A percentile compares a stretch with the other conserved stretches of the same genome.
Evolutionary conservation across 2,329 filamentous ascomycete species (phyloP).

Genomic region (Tricladium varicosporioides): DNA sequence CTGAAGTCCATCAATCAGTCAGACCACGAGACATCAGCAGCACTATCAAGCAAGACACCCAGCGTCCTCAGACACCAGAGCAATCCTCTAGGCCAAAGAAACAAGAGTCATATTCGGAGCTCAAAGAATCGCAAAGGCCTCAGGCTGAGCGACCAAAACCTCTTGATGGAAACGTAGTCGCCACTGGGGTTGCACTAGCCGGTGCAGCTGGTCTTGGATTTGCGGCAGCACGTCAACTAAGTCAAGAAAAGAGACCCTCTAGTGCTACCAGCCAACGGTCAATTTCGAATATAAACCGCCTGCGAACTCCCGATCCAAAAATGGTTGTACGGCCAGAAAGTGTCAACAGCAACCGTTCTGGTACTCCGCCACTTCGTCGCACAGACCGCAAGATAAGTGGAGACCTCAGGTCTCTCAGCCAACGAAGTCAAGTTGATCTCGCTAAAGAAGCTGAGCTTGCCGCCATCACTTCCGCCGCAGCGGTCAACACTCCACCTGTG

Average conservation of each 20-base stretch:
- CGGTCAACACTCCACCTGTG: slow-evolving; percentile 36
- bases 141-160: slow-evolving; percentile 25
- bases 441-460: slow-evolving; percentile 44
- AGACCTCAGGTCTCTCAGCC: slow-evolving; percentile 70
- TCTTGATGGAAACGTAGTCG: slow-evolving; percentile 22
- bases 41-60: slow-evolving; percentile 26
- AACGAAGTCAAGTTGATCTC: slow-evolving; percentile 45
- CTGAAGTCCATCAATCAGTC: slow-evolving; percentile 5
- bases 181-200: slow-evolving; percentile 25
- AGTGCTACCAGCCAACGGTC: slow-evolving; percentile 30
- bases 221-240: slow-evolving; percentile 30
- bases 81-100: slow-evolving; percentile 20
- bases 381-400: slow-evolving; percentile 67
- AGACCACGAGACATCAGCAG: background rate
- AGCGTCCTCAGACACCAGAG: slow-evolving; percentile 23
- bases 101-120: slow-evolving; percentile 27
- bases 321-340: slow-evolving; percentile 58
- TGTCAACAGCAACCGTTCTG: slow-evolving; percentile 51
- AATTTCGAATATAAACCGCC: slow-evolving; percentile 31
- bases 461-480: slow-evolving; percentile 38
- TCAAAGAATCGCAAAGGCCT: slow-evolving; percentile 22
- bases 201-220: slow-evolving; percentile 30
- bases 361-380: slow-evolving; percentile 70
- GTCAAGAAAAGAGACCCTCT: slow-evolving; percentile 30
- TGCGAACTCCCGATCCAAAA: slow-evolving; percentile 35